phyloP scores from a whole-genome alignment of 2,329 filamentous ascomycete genomes.

The Aureobasidium sp. region DNA sequence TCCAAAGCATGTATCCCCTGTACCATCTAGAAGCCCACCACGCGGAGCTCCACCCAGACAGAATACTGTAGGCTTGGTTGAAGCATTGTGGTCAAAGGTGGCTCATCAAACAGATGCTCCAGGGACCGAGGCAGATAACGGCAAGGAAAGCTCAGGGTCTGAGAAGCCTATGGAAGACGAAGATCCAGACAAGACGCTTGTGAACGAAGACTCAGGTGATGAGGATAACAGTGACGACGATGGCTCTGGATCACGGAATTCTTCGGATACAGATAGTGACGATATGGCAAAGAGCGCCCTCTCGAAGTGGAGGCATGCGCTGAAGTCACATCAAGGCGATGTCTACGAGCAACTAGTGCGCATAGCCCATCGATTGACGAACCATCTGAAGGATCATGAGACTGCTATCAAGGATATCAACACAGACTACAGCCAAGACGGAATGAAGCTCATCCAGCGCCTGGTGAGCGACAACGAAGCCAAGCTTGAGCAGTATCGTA shows the following conservation, averaged over 20 bases:
- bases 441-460: conserved; percentile 36
- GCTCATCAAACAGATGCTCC: not conserved
- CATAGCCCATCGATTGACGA: conserved; percentile 37
- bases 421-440: conserved; percentile 38
- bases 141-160: not conserved
- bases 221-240: not conserved
- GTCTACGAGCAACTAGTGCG: conserved; percentile 33
- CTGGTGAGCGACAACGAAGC: conserved; percentile 35
- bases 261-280: conserved; percentile 20
- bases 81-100: not conserved
- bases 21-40: too few species aligned
- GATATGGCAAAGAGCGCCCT: conserved; percentile 25
- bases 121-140: not conserved
- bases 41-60: not conserved
- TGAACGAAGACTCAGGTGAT: conserved; percentile 16
- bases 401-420: conserved; percentile 38
- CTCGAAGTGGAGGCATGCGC: conserved; percentile 31
- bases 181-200: conserved; percentile 23
- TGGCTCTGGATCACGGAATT: not conserved
- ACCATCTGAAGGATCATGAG: conserved; percentile 42
- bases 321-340: conserved; percentile 34
- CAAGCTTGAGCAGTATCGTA: conserved; percentile 27
- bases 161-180: conserved; percentile 14
- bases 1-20: not conserved
- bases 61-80: not conserved